These are phyloP conservation scores for Vitis riparia DNA, from an alignment of 164 flowering plant genomes.

Conservation along the genomic window DNA sequence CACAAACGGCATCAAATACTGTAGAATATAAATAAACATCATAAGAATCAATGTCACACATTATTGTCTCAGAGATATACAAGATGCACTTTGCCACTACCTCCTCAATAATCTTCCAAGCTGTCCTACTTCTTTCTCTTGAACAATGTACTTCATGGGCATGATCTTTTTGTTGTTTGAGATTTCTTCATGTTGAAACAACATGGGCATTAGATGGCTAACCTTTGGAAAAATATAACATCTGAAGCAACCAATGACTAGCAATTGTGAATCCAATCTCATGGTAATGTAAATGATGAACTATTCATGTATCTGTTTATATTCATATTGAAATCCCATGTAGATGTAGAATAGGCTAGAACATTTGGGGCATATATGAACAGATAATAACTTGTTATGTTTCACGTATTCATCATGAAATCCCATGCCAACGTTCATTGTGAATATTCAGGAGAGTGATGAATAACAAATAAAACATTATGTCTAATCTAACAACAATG, in stretches of 20 bases:
- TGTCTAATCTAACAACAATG: background rate
- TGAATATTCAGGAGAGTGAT: too few species aligned
- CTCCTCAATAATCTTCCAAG: slow-evolving; percentile 85
- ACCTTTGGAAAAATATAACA: background rate
- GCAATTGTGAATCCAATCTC: too few species aligned
- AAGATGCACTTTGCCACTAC: slow-evolving; percentile 30
- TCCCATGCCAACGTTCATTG: too few species aligned
- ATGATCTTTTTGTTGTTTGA: slow-evolving; percentile 41
- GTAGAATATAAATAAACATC: slow-evolving; percentile 17
- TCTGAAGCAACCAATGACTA: too few species aligned
- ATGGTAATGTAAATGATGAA: too few species aligned
- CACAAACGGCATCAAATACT: slow-evolving; percentile 93
- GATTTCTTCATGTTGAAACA: slow-evolving; percentile 34
- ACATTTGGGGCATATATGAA: too few species aligned
- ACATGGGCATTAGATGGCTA: background rate
- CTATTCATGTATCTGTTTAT: too few species aligned
- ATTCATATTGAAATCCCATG: too few species aligned
- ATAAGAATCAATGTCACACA: background rate
- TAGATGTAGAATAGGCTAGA: too few species aligned
- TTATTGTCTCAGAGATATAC: background rate
- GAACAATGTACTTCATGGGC: slow-evolving; percentile 86
- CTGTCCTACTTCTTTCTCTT: slow-evolving; percentile 90
- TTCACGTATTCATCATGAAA: too few species aligned
- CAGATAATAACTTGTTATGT: too few species aligned
- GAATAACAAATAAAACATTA: background rate